Conservation (phyloP, 176 grass and related monocot species). For the Panicum miliaceum region DNA sequence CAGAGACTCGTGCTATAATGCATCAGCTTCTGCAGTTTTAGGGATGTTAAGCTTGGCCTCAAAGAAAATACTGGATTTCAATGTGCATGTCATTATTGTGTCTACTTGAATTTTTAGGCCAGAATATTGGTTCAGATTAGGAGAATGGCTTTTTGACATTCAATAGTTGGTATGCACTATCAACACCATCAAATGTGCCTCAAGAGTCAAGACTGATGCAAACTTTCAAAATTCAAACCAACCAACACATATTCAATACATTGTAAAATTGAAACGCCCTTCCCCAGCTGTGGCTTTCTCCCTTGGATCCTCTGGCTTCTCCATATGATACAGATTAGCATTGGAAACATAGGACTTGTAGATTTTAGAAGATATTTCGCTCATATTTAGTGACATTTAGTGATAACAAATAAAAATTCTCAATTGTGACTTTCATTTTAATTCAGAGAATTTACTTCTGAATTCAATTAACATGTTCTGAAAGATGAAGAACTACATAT, state of each 20-base stretch:
- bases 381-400: neutral
- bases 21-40: neutral
- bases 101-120: neutral
- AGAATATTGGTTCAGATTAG: slow-evolving; percentile 21
- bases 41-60: neutral
- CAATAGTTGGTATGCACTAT: neutral
- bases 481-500: slow-evolving; percentile 14
- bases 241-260: neutral
- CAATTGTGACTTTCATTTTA: neutral
- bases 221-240: neutral
- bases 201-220: too few relatives aligned
- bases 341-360: neutral
- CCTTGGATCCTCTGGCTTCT: neutral
- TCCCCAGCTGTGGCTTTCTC: neutral
- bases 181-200: neutral
- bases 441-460: neutral
- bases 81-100: slow-evolving; percentile 7
- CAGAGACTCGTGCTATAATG: neutral
- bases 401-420: neutral
- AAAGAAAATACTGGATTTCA: slow-evolving; percentile 10
- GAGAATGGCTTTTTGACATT: neutral
- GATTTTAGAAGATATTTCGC: neutral
- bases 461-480: neutral
- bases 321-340: neutral
- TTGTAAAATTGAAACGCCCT: neutral